Evolutionary conservation across 192 early-diverging fungal species (phyloP), one percentile per base, ranked within the genome.

Genomic region (Spinellus fusiger): DNA sequence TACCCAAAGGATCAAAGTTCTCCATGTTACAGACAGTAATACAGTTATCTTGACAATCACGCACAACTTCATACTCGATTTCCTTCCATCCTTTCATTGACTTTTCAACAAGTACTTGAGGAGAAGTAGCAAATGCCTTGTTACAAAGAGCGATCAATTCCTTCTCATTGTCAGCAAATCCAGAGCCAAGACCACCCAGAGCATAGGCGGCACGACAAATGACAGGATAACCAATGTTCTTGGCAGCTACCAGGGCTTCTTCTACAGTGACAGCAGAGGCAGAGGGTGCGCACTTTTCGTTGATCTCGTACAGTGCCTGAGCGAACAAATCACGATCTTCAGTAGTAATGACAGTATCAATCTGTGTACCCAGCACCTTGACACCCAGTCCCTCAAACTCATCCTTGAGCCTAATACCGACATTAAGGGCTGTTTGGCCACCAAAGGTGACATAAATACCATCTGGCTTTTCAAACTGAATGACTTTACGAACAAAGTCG

Each of bases 41-140:
- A 75, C 96, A 98, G 80, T 98, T 98, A 78, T 98, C 87, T 25
- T 80, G 74, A 65, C 84, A 83, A 74, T 98, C 96, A 48, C 96
- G 87, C 6, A 98, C 96, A 37, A 98, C 96, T 74, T 98, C 96
- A 71, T 98, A 95, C 75, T 98, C 96, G 44, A 98, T 86, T 80
- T 98, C 96, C 79, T 98, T 98, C 96, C 96, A 98, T 23, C 96
- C 96, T 82, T 98, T 98, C 96, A 98, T 98, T 51, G 84, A 87
- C 65, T 87, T 83, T 78, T 98, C 96, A 20, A 98, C 87, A 25
- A 98, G 77, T 18, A 98, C 89, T 69, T 98, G 96, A 31, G 93
- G 90, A n/a, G 87, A 89, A 1, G 88, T 85, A 8, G 94, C 87
- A 75, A 98, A 94, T 3, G 96, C 91, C 71, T 89, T 90, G 46